These are phyloP conservation scores for Sporothrix phasma DNA, from an alignment of 2,329 filamentous ascomycete genomes.

Conservation along the genomic window DNA sequence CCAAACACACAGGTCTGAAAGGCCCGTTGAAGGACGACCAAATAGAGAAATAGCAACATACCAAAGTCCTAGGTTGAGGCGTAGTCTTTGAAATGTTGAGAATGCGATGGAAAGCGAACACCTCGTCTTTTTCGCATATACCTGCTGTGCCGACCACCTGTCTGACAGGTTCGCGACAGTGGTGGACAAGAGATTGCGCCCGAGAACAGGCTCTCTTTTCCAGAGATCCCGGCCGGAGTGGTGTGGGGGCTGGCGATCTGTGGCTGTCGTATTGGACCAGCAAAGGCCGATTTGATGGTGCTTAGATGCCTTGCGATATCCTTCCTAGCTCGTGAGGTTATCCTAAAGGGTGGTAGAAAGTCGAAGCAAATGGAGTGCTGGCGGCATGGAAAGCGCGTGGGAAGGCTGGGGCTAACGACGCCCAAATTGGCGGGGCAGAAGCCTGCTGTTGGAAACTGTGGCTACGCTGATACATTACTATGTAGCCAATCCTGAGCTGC, in stretches of 20 bases:
- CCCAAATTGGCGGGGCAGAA: not conserved
- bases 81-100: not conserved
- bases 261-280: conserved; percentile 7
- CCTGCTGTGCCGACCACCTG: not conserved
- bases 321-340: not conserved
- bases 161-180: not conserved
- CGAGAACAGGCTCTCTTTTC: not conserved
- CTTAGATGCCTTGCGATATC: conserved; percentile 7
- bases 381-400: not conserved
- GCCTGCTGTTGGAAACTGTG: not conserved
- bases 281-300: conserved; percentile 12
- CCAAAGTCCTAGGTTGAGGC: not conserved
- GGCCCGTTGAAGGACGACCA: not conserved
- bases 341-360: conserved; percentile 10
- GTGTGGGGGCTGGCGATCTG: not conserved
- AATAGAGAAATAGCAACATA: not conserved
- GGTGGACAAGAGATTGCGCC: not conserved
- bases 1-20: not conserved
- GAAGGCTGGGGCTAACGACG: conserved; percentile 6
- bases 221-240: not conserved
- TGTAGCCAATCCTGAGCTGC: not conserved
- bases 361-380: conserved; percentile 10
- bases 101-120: not conserved
- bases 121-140: not conserved
- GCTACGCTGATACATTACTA: not conserved